A percentile compares a stretch with the other conserved stretches of the same genome.
These are phyloP conservation scores for Lachnum nothofagi DNA, from an alignment of 2,329 filamentous ascomycete genomes.

Conservation along the genomic window DNA sequence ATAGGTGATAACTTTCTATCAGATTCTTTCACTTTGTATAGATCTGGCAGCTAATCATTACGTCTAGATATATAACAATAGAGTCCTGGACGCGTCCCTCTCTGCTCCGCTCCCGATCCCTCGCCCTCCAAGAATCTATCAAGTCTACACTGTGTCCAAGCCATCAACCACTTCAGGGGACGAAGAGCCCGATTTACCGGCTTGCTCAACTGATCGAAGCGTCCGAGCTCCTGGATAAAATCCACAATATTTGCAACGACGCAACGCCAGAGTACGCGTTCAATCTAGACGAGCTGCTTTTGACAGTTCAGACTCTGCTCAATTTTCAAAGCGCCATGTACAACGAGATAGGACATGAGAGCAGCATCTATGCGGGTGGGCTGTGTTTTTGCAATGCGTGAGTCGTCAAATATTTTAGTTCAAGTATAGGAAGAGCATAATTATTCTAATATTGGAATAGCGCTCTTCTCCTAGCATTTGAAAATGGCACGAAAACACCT, in stretches of 20 bases:
- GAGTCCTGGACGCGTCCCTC: constrained; percentile 15
- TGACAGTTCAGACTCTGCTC: constrained; percentile 12
- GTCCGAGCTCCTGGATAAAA: constrained; percentile 18
- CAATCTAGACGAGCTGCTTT: constrained; percentile 17
- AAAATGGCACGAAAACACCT: constrained; percentile 17
- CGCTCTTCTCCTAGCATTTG: constrained; percentile 16
- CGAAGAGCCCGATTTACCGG: constrained; percentile 11
- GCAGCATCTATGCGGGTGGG: constrained; percentile 9
- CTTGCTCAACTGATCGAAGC: constrained; percentile 18
- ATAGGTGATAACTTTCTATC: constrained; percentile 13
- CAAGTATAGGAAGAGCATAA: neutral
- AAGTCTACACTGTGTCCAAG: constrained; percentile 15
- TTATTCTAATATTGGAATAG: constrained; percentile 12
- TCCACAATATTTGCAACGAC: constrained; percentile 14
- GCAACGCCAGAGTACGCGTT: constrained; percentile 11
- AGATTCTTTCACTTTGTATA: constrained; percentile 2
- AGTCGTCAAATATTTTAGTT: constrained; percentile 6
- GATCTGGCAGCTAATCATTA: constrained; percentile 6
- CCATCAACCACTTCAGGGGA: constrained; percentile 9
- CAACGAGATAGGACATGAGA: constrained; percentile 9
- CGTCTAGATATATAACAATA: constrained; percentile 19
- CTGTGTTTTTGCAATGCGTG: constrained; percentile 15
- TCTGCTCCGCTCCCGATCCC: constrained; percentile 12
- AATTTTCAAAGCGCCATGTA: constrained; percentile 13
- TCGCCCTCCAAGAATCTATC: constrained; percentile 7